phyloP scores from a whole-genome alignment of 768 basidiomycete genomes.

The Tylopilus vinaceipallidus region DNA sequence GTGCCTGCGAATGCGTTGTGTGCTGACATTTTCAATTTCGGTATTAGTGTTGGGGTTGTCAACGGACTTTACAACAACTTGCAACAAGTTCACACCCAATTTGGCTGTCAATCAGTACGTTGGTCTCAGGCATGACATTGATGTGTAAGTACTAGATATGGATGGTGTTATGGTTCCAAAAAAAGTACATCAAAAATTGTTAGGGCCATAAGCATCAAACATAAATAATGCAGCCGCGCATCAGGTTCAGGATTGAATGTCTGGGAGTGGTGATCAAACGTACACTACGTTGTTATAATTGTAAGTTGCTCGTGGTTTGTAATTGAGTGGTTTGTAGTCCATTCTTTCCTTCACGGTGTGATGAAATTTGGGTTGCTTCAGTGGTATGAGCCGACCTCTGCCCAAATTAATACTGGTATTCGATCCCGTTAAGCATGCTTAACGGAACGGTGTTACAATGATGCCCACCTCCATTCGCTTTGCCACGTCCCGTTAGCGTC shows the following conservation, averaged over 20 bases:
- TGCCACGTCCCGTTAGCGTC: conserved; percentile 56
- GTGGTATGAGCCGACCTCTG: conserved; percentile 49
- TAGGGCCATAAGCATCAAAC: no score
- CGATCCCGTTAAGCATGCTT: background rate
- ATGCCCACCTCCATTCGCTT: conserved; percentile 52
- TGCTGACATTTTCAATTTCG: no score
- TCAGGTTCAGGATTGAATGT: no score
- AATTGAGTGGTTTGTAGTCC: conserved; percentile 44
- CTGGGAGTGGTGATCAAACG: conserved; percentile 24
- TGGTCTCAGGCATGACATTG: no score
- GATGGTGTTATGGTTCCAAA: no score
- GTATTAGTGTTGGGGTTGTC: no score
- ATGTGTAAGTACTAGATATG: no score
- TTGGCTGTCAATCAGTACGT: no score
- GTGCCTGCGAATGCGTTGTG: background rate
- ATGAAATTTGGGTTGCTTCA: conserved; percentile 55
- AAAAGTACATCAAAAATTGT: no score
- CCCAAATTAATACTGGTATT: conserved; percentile 45
- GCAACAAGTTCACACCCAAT: no score
- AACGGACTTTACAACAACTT: no score
- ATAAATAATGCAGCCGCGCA: no score
- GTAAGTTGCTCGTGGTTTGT: conserved; percentile 59
- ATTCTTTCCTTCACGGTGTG: conserved; percentile 60
- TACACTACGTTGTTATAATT: conserved; percentile 41
- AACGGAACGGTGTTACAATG: conserved; percentile 1